These are phyloP conservation scores for Metschnikowia lunata DNA, from an alignment of 805 yeast species.

Conservation along the genomic window DNA sequence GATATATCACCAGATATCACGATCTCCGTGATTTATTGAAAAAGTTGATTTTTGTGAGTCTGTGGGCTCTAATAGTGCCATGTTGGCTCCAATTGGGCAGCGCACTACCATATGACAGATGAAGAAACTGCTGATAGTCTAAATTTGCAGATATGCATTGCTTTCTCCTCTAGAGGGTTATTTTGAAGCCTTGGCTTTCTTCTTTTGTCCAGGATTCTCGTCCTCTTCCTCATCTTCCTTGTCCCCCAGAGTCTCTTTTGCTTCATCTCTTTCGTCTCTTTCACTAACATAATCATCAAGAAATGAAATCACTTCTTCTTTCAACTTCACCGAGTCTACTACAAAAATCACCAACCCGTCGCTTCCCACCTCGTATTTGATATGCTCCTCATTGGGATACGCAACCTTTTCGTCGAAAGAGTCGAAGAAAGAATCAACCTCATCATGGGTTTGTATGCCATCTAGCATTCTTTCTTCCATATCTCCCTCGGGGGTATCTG, in stretches of 20 bases:
- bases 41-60: too few relatives aligned
- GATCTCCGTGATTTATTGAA: too few relatives aligned
- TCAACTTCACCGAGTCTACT: conserved; percentile 41
- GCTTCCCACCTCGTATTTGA: conserved; percentile 58
- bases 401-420: conserved; percentile 48
- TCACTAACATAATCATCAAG: conserved; percentile 44
- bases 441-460: conserved; percentile 42
- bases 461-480: conserved; percentile 47
- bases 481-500: conserved; percentile 35
- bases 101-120: too few relatives aligned
- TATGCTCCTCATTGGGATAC: conserved; percentile 49
- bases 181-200: conserved; percentile 6
- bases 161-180: too few relatives aligned
- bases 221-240: conserved; percentile 2
- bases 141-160: too few relatives aligned
- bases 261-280: too few relatives aligned
- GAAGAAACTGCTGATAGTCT: too few relatives aligned
- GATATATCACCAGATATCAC: too few relatives aligned
- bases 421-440: conserved; percentile 50
- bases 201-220: conserved; percentile 3
- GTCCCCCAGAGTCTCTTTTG: neutral
- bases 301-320: conserved; percentile 36
- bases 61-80: too few relatives aligned
- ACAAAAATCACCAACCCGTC: conserved; percentile 56
- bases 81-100: too few relatives aligned